These are phyloP conservation scores for Candida sphagnicola DNA, from an alignment of 805 yeast genomes.

Conservation along the genomic window DNA sequence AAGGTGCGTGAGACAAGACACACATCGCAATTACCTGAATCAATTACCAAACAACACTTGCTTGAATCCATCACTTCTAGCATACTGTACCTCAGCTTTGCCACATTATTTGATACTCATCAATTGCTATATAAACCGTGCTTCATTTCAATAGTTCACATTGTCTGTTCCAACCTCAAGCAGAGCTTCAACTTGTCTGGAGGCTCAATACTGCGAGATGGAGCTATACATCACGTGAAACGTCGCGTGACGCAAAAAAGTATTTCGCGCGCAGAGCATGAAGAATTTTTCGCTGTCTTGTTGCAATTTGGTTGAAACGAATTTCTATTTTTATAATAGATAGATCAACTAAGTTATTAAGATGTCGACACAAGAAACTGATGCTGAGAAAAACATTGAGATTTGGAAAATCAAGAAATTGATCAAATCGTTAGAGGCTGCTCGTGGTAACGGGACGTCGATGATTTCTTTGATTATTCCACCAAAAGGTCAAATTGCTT, in stretches of 20 bases:
- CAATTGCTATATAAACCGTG: no score
- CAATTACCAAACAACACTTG: no score
- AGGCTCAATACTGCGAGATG: no score
- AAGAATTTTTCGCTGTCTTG: background rate
- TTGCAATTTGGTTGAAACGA: background rate
- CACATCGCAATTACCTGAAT: no score
- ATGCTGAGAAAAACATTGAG: constrained; percentile 94
- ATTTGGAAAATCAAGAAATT: constrained; percentile 98
- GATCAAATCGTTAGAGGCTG: constrained; percentile 79
- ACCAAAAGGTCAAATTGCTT: constrained; percentile 89
- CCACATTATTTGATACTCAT: no score
- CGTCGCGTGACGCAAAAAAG: background rate
- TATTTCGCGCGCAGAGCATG: background rate
- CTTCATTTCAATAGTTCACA: no score
- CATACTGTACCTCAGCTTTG: no score
- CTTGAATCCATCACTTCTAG: no score
- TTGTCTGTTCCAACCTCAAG: no score
- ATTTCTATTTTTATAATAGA: background rate
- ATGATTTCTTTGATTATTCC: constrained; percentile 97
- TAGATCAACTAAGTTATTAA: background rate
- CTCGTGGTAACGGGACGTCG: constrained; percentile 98
- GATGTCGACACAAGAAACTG: constrained; percentile 43
- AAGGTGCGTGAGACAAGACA: no score
- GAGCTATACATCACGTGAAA: no score
- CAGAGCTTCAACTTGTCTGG: no score